Percentiles rank a stretch among this genome's conserved stretches.
phyloP scores from a whole-genome alignment of 192 early-diverging fungal genomes.

The Backusella australiensis region DNA sequence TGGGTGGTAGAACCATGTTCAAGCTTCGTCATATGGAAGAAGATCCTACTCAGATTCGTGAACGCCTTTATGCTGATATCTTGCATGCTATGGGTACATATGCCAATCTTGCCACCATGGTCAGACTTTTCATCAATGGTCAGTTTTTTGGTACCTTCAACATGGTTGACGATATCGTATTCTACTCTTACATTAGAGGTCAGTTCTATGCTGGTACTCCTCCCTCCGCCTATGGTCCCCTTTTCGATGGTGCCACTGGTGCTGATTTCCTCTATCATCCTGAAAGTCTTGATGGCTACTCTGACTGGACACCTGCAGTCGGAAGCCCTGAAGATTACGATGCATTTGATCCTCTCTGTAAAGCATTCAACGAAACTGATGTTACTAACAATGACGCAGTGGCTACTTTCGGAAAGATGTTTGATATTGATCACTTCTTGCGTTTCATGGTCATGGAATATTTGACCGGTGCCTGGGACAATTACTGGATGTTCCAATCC shows the following conservation, averaged over 20 bases:
- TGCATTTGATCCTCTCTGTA: slow-evolving; percentile 32
- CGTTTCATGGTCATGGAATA: slow-evolving; percentile 53
- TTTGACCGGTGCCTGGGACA: slow-evolving; percentile 46
- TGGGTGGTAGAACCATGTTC: slow-evolving; percentile 39
- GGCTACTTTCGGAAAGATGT: slow-evolving; percentile 25
- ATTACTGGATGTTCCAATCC: slow-evolving; percentile 45
- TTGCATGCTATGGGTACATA: slow-evolving; percentile 41
- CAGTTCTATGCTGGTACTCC: slow-evolving; percentile 37
- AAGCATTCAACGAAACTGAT: slow-evolving; percentile 30
- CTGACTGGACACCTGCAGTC: slow-evolving; percentile 23
- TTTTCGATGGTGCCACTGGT: slow-evolving; percentile 46
- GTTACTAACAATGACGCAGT: slow-evolving; percentile 32
- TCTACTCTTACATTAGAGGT: slow-evolving; percentile 42
- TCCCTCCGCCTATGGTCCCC: slow-evolving; percentile 33
- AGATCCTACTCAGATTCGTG: slow-evolving; percentile 53
- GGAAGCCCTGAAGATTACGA: slow-evolving; percentile 24
- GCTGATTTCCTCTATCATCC: slow-evolving; percentile 39
- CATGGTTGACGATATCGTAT: slow-evolving; percentile 41
- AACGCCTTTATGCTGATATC: slow-evolving; percentile 48
- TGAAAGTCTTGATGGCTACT: slow-evolving; percentile 25
- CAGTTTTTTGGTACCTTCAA: slow-evolving; percentile 48
- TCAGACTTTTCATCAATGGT: slow-evolving; percentile 45
- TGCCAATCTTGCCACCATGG: slow-evolving; percentile 44
- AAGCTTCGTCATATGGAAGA: slow-evolving; percentile 50
- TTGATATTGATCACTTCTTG: slow-evolving; percentile 40